Conservation (phyloP, 1,139 yeast genomes). For the Taphrina confusa region DNA sequence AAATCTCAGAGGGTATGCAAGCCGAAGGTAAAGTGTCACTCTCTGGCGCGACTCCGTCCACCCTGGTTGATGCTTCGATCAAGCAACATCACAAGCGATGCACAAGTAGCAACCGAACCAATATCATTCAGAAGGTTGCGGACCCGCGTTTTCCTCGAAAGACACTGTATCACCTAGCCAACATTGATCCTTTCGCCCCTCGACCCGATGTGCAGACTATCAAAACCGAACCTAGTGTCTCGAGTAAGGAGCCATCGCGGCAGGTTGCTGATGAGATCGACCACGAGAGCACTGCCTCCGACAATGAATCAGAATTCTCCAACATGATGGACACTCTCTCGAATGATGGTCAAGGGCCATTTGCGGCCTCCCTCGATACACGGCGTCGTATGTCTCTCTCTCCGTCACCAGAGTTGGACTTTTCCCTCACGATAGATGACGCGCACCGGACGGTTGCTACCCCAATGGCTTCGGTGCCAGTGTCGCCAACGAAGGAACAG, state of each 20-base stretch:
- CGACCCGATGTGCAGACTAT: background rate
- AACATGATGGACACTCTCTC: background rate
- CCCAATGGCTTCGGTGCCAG: slow-evolving; percentile 13
- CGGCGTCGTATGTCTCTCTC: slow-evolving; percentile 18
- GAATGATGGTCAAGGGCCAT: slow-evolving; percentile 24
- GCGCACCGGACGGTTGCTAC: background rate
- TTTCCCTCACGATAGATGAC: slow-evolving; percentile 23
- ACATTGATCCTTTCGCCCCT: slow-evolving; percentile 16
- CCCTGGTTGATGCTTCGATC: slow-evolving; percentile 30
- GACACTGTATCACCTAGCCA: slow-evolving; percentile 30
- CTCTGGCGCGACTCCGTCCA: slow-evolving; percentile 28
- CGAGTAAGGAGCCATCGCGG: background rate
- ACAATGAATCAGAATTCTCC: slow-evolving; percentile 3
- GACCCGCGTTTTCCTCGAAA: slow-evolving; percentile 30
- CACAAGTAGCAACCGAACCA: slow-evolving; percentile 2
- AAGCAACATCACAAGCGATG: slow-evolving; percentile 25
- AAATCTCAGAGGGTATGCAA: slow-evolving; percentile 26
- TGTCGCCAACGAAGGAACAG: slow-evolving; percentile 16
- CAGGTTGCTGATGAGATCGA: background rate
- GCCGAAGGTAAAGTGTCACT: slow-evolving; percentile 24
- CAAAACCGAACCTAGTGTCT: background rate
- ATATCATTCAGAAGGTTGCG: slow-evolving; percentile 15
- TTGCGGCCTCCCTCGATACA: slow-evolving; percentile 24
- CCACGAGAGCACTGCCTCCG: slow-evolving; percentile 3
- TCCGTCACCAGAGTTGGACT: slow-evolving; percentile 19